A percentile compares a stretch with the other conserved stretches of the same genome.
phyloP scores from a whole-genome alignment of 164 flowering plant species.

The Liriodendron chinense region DNA sequence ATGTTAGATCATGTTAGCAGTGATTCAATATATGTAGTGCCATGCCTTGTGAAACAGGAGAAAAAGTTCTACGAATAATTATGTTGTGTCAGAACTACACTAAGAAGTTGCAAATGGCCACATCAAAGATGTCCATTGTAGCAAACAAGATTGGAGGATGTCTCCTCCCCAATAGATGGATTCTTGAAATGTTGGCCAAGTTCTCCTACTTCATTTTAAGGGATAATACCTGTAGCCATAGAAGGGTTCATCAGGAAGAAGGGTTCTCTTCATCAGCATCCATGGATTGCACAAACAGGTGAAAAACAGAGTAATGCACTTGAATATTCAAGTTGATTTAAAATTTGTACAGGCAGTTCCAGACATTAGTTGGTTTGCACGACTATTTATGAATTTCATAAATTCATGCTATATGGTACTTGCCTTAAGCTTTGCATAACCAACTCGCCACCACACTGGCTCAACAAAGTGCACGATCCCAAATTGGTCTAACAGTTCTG shows the following conservation, averaged over 20 bases:
- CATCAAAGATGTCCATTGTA: too few relatives aligned
- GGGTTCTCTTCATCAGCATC: neutral
- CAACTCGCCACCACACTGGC: conserved; percentile 99
- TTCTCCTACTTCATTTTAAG: neutral
- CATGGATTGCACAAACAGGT: neutral
- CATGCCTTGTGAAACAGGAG: neutral
- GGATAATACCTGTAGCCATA: neutral
- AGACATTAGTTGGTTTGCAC: neutral
- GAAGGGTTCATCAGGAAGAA: neutral
- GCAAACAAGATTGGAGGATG: too few relatives aligned
- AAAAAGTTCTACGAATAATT: neutral
- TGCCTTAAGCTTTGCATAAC: conserved; percentile 91
- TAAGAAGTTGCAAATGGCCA: neutral
- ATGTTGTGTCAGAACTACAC: neutral
- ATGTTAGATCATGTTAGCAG: neutral
- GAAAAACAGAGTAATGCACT: neutral
- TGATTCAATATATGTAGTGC: neutral
- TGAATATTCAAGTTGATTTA: neutral
- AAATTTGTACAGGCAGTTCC: neutral
- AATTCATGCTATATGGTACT: conserved; percentile 5
- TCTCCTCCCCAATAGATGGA: too few relatives aligned
- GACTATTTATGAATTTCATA: neutral
- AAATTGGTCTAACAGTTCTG: conserved; percentile 66
- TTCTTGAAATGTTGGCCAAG: neutral
- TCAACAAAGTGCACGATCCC: conserved; percentile 82